Evolutionary conservation across 2,329 filamentous ascomycete species (phyloP).

Genomic region (Ophiostoma himal-ulmi): DNA sequence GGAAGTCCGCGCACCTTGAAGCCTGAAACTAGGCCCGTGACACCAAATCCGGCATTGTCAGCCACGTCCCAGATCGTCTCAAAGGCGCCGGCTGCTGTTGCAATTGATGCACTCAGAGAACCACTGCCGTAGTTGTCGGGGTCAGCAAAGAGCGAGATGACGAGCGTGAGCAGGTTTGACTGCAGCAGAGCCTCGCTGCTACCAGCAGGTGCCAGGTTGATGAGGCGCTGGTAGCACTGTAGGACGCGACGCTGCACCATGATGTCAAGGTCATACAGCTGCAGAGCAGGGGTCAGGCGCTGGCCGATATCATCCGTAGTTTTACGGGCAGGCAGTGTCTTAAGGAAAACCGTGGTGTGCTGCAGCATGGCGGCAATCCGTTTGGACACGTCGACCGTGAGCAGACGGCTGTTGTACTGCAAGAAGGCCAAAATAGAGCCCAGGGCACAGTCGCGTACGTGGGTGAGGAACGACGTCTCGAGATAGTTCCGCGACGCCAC

Average conservation of each 20-base stretch:
- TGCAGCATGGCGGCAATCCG: slow-evolving; percentile 91
- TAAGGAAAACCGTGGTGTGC: slow-evolving; percentile 86
- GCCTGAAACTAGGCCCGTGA: slow-evolving; percentile 76
- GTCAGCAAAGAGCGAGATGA: slow-evolving; percentile 87
- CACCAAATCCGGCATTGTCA: slow-evolving; percentile 91
- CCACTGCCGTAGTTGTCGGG: slow-evolving; percentile 65
- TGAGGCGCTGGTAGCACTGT: slow-evolving; percentile 88
- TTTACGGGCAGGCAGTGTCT: slow-evolving; percentile 75
- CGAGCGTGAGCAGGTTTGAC: slow-evolving; percentile 83
- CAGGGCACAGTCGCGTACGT: slow-evolving; percentile 90
- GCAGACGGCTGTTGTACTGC: slow-evolving; percentile 82
- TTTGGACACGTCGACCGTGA: slow-evolving; percentile 92
- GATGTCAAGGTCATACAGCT: slow-evolving; percentile 81
- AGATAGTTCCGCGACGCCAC: slow-evolving; percentile 75
- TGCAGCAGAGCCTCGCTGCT: slow-evolving; percentile 82
- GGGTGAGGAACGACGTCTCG: slow-evolving; percentile 86
- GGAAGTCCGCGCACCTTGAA: slow-evolving; percentile 66
- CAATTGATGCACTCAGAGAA: slow-evolving; percentile 84
- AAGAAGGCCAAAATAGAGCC: slow-evolving; percentile 88
- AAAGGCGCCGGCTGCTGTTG: slow-evolving; percentile 80
- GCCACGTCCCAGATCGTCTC: slow-evolving; percentile 93
- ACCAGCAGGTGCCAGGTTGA: slow-evolving; percentile 79
- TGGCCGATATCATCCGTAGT: slow-evolving; percentile 81
- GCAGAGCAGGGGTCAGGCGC: slow-evolving; percentile 74
- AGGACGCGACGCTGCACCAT: slow-evolving; percentile 91